Evolutionary conservation across 1,284 basidiomycete genomes (phyloP), one percentile per base, ranked within the genome.

Genomic region (Moesziomyces aphidis): DNA sequence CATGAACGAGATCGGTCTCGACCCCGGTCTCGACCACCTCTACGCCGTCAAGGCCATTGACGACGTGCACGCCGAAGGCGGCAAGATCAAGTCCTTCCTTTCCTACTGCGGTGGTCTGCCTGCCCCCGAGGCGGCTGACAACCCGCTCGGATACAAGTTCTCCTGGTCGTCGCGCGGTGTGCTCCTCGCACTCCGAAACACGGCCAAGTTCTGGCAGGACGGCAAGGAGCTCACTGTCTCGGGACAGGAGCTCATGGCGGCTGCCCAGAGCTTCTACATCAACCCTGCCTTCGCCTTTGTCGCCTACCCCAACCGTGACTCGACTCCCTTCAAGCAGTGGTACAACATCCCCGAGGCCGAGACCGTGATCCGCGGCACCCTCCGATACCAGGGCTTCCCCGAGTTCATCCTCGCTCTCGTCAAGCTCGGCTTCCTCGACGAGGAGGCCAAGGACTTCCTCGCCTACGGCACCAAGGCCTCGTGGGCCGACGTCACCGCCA

Each of bases 101-200:
- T 96, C 93, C 1, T 98, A 94, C 90, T 99, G 97, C 81, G 95
- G 96, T 85, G 97, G 96, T 66, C 91, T 97, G 45, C 94, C 95
- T 60, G 93, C 95, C 3, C 94, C 95, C 19, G 91, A 94, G 81
- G 90, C 91, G 78, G 90, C 94, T 17, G 90, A 91, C 83, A 99
- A 98, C 88, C 95, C 97, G 9, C 91, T 99, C 67, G 96, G 97
- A 31, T 99, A 98, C 91, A 98, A 98, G 86, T 98, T 99, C 88
- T 97, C 94, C 42, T 99, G 97, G 97, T 97, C 95, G 3, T 94
- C 95, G 31, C 92, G 94, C 50, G 97, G 96, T 65, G 95, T 97
- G 50, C 90, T 99, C 55, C 91, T 98, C 78, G 96, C 96, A 7
- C 89, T 97, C 62, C 90, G 96, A 79, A 99, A 98, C 89, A 89